Base-by-base conservation (phyloP, 2,329 filamentous ascomycete species). In the Fusarium succisae region DNA sequence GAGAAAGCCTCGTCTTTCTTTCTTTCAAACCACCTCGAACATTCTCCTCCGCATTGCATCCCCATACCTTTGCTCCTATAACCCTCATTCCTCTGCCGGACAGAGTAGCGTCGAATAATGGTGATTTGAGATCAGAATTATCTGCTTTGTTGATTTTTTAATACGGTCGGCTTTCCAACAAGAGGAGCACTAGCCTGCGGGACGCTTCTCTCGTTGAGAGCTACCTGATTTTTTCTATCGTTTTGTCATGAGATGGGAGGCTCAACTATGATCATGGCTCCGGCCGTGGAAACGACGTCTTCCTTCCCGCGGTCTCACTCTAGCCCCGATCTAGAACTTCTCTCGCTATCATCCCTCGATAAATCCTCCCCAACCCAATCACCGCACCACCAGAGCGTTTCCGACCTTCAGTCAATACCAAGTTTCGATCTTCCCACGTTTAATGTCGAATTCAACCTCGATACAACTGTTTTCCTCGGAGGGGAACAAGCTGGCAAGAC, bases 371-470 rank as follows among this genome's bases (percentile, higher is more conserved):
- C 72, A 45, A 76, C 69, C 45, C 66, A 70, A 66, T 63, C 74
- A 63, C 61, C 71, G 20, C 72, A 78, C 41, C 69, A 69, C 53
- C 66, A 67, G 58, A 77, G 67, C 66, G 55, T 66, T 37, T 58
- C 73, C 45, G 66, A 66, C 47, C 60, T 74, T 14, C 62, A 66
- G 30, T 55, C 66, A 43, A 45, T 78, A 66, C 57, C 76, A 32
- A 69, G 39, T 62, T 88, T 89, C 79, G 87, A 88, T 66, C 80
- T 90, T 39, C 86, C 87, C 43, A 86, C 86, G 2, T 87, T 90
- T 79, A 86, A 89, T 70, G 83, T 87, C 75, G 84, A 84, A 72
- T 81, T 85, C 72, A 82, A 86, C 47, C 82, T 90, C 77, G 84
- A 88, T 74, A 84, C 84, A 9, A 84, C 83, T 24, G 79, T 88